These are phyloP conservation scores for Byssochlamys sp. DNA, from an alignment of 2,329 filamentous ascomycete species.

Conservation along the genomic window DNA sequence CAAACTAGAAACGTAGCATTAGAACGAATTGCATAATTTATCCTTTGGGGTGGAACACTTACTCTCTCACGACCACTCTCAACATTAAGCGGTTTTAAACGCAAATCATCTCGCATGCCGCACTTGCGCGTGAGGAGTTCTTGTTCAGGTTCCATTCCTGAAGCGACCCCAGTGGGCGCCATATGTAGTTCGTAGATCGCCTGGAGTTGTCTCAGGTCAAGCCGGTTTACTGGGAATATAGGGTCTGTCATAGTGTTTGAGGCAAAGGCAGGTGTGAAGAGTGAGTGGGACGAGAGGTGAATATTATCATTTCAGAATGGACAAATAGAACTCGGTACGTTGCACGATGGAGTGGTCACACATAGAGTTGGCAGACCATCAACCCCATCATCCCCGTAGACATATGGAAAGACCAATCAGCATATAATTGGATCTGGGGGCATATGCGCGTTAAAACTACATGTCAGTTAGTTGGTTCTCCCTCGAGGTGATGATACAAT, in stretches of 20 bases:
- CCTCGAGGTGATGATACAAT: background rate
- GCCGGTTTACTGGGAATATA: background rate
- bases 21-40: background rate
- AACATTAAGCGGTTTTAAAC: conserved; percentile 20
- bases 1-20: conserved; percentile 12
- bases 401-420: conserved; percentile 1
- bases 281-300: background rate
- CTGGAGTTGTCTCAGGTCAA: background rate
- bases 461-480: background rate
- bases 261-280: background rate
- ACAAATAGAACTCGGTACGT: background rate
- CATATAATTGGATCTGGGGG: conserved; percentile 5
- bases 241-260: background rate
- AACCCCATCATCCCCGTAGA: background rate
- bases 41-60: conserved; percentile 9
- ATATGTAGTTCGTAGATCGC: background rate
- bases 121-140: conserved; percentile 2
- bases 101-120: conserved; percentile 16
- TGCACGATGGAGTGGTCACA: background rate
- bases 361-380: background rate
- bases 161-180: conserved; percentile 7
- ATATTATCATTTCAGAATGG: conserved; percentile 12
- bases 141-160: conserved; percentile 15
- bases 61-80: conserved; percentile 26
- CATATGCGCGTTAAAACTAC: background rate